phyloP scores from a whole-genome alignment of 2,329 filamentous ascomycete genomes.

The Cytospora leucostoma region DNA sequence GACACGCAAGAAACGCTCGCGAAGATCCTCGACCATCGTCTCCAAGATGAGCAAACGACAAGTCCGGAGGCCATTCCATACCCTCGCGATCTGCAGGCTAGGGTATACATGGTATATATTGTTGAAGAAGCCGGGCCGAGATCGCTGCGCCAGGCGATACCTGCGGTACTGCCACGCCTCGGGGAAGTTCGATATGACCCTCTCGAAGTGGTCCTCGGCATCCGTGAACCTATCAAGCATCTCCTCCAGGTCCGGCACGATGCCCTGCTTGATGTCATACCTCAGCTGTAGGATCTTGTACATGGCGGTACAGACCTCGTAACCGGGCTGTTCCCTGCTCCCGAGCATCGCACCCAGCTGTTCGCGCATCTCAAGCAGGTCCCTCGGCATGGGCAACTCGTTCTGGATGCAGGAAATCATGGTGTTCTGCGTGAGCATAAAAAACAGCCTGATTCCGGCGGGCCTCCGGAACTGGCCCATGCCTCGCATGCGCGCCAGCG shows the following conservation, averaged over 20 bases:
- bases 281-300: conserved; percentile 49
- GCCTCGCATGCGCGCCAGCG: conserved; percentile 53
- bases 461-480: conserved; percentile 47
- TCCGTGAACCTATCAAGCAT: conserved; percentile 43
- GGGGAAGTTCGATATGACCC: conserved; percentile 42
- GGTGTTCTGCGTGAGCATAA: conserved; percentile 54
- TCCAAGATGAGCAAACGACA: conserved; percentile 51
- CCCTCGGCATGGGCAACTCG: conserved; percentile 49
- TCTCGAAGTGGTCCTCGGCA: conserved; percentile 47
- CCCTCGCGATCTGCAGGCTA: conserved; percentile 46
- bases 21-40: conserved; percentile 48
- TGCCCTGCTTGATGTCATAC: conserved; percentile 47
- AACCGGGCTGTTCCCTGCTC: conserved; percentile 41
- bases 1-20: conserved; percentile 34
- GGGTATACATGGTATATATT: conserved; percentile 49
- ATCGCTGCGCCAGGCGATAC: conserved; percentile 41
- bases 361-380: conserved; percentile 48
- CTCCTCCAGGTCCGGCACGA: conserved; percentile 41
- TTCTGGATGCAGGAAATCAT: conserved; percentile 55
- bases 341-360: conserved; percentile 42
- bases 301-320: conserved; percentile 47
- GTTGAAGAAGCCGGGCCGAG: conserved; percentile 44
- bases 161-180: conserved; percentile 45
- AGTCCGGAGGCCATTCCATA: conserved; percentile 51
- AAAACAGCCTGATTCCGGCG: conserved; percentile 53